A percentile compares a stretch with the other conserved stretches of the same genome.
Evolutionary conservation across 73 alveolate genomes (phyloP).

Genomic region (Halteria grandinella): DNA sequence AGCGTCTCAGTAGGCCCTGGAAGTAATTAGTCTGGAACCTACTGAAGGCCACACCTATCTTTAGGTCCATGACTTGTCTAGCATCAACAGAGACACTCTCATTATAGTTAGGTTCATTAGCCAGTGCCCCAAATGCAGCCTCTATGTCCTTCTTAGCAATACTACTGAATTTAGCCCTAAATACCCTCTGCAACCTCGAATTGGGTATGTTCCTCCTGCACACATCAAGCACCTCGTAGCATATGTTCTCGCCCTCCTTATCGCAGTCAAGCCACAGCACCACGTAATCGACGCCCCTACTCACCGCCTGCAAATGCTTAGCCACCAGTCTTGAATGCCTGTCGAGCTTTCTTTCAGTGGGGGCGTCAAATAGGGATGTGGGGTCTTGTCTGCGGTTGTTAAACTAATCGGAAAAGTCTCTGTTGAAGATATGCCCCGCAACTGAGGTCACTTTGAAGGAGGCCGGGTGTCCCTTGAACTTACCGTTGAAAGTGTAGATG

Average conservation of each 20-base stretch:
- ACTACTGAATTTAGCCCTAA: constrained; percentile 72
- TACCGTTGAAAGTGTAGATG: constrained; percentile 77
- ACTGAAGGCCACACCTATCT: constrained; percentile 98
- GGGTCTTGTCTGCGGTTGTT: constrained; percentile 97
- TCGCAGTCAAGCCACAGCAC: constrained; percentile 99
- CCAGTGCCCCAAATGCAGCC: constrained; percentile 45
- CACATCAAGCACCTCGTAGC: constrained; percentile 97
- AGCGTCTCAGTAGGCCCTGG: constrained; percentile 60
- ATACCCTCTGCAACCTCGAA: constrained; percentile 39
- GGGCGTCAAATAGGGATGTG: constrained; percentile 93
- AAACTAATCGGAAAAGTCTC: constrained; percentile 96
- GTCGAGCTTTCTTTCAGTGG: constrained; percentile 85
- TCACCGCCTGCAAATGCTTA: constrained; percentile 74
- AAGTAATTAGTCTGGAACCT: constrained; percentile 94
- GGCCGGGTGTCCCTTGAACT: constrained; percentile 73
- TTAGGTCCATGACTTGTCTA: constrained; percentile 97
- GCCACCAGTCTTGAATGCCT: constrained; percentile 60
- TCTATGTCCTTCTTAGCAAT: constrained; percentile 65
- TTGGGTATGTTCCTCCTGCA: constrained; percentile 63
- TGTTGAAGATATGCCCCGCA: constrained; percentile 97
- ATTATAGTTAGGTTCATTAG: constrained; percentile 56
- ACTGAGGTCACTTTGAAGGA: constrained; percentile 86
- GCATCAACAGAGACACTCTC: constrained; percentile 77
- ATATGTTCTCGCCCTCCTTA: constrained; percentile 99
- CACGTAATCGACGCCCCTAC: constrained; percentile 75